A percentile compares a stretch with the other conserved stretches of the same genome.
Conservation (phyloP, 257 asterid genomes). For the Euphrasia confusa region DNA sequence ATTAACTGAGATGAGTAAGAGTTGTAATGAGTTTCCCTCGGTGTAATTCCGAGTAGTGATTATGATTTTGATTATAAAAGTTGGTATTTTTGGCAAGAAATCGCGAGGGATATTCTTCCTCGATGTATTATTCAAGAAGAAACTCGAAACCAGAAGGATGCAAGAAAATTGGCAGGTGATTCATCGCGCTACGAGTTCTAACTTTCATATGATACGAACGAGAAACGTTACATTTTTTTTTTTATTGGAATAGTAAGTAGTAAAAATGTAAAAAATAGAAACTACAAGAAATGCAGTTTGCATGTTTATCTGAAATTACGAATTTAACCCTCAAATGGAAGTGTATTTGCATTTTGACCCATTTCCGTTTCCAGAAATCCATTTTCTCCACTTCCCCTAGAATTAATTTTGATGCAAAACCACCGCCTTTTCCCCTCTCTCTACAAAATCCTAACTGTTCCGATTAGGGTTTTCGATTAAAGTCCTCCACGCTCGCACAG, state of each 20-base stretch:
- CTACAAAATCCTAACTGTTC: not conserved
- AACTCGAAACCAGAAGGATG: not conserved
- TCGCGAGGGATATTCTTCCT: no score
- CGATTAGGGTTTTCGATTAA: slow-evolving; percentile 23
- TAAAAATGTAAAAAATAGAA: no score
- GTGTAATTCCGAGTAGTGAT: not conserved
- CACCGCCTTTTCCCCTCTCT: slow-evolving; percentile 26
- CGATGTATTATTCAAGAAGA: not conserved
- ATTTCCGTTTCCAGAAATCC: slow-evolving; percentile 20
- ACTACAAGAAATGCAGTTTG: no score
- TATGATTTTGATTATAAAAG: not conserved
- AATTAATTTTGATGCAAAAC: slow-evolving; percentile 31
- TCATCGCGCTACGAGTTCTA: no score
- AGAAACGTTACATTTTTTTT: no score
- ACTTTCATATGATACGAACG: no score
- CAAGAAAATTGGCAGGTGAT: no score
- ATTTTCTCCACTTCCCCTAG: slow-evolving; percentile 17
- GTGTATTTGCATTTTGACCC: slow-evolving; percentile 30
- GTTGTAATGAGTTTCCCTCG: not conserved
- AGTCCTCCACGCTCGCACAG: not conserved
- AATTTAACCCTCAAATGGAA: slow-evolving; percentile 11
- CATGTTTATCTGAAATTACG: slow-evolving; percentile 7
- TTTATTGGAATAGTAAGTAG: no score
- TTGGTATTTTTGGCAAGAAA: not conserved
- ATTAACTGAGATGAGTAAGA: no score